Evolutionary conservation across 257 asterid genomes (phyloP).

Genomic region (Cynanchum wilfordii): DNA sequence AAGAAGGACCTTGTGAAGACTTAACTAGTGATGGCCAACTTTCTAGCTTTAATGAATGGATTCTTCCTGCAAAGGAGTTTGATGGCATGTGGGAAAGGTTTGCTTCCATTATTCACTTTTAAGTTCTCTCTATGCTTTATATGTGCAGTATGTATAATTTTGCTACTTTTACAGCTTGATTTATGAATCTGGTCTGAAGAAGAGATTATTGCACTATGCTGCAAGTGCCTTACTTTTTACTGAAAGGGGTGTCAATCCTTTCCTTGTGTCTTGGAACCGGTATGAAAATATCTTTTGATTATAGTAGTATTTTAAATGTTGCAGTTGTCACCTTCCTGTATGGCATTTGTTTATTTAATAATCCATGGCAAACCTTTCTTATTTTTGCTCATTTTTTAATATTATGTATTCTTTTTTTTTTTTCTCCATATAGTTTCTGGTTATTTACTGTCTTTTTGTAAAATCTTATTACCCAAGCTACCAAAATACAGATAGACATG

Average conservation of each 20-base stretch:
- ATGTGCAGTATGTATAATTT: constrained; percentile 13
- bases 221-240: constrained; percentile 98
- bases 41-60: constrained; percentile 93
- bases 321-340: not conserved
- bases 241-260: constrained; percentile 92
- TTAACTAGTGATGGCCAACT: constrained; percentile 73
- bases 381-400: not conserved
- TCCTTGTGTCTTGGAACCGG: constrained; percentile 97
- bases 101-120: constrained; percentile 16
- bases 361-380: not conserved
- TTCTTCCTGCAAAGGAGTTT: constrained; percentile 98
- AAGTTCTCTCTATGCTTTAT: constrained; percentile 5
- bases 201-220: constrained; percentile 85
- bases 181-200: constrained; percentile 91
- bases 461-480: not conserved
- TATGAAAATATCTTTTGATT: constrained; percentile 27
- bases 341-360: not conserved
- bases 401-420: not conserved
- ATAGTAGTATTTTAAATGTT: constrained; percentile 1
- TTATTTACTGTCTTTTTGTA: not conserved
- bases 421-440: not conserved
- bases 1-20: constrained; percentile 99
- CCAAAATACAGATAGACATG: not conserved
- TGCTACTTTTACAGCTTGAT: constrained; percentile 72
- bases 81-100: constrained; percentile 99